These are phyloP conservation scores for Bipolaris bicolor DNA, from an alignment of 2,329 filamentous ascomycete genomes.

Conservation along the genomic window DNA sequence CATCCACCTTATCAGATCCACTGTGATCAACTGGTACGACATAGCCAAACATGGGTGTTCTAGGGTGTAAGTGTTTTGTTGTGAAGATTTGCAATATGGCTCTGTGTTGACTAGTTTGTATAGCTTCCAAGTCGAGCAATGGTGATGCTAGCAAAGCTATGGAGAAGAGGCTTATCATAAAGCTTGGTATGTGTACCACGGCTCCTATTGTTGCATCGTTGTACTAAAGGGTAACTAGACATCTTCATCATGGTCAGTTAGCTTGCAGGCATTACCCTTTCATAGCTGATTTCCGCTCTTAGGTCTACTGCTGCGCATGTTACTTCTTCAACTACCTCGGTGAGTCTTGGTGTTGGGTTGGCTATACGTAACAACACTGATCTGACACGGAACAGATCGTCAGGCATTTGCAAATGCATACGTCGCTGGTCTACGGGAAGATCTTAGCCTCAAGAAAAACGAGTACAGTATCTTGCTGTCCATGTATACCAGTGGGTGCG, in stretches of 20 bases:
- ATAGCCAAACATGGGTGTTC: neutral
- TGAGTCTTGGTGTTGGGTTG: constrained; percentile 2
- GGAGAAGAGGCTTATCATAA: constrained; percentile 12
- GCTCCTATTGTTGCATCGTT: neutral
- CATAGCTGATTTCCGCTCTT: neutral
- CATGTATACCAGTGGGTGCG: constrained; percentile 31
- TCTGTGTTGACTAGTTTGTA: neutral
- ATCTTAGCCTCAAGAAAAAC: constrained; percentile 29
- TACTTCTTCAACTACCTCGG: constrained; percentile 41
- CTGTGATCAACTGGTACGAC: neutral
- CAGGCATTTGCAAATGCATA: constrained; percentile 34
- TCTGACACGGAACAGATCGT: constrained; percentile 18
- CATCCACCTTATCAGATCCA: neutral
- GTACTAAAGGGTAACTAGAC: constrained; percentile 3
- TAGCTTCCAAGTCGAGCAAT: neutral
- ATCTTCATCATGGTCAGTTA: constrained; percentile 10
- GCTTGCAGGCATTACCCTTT: neutral
- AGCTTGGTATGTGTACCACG: constrained; percentile 8
- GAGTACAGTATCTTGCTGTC: constrained; percentile 35
- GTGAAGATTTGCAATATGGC: neutral
- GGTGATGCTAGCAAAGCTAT: neutral
- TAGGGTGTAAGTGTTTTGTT: neutral
- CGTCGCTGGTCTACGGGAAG: constrained; percentile 33
- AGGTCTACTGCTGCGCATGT: constrained; percentile 32
- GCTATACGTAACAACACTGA: neutral